Evolutionary conservation across 1,284 basidiomycete genomes (phyloP), one percentile per base, ranked within the genome.

Genomic region (Trichosporon sp.): DNA sequence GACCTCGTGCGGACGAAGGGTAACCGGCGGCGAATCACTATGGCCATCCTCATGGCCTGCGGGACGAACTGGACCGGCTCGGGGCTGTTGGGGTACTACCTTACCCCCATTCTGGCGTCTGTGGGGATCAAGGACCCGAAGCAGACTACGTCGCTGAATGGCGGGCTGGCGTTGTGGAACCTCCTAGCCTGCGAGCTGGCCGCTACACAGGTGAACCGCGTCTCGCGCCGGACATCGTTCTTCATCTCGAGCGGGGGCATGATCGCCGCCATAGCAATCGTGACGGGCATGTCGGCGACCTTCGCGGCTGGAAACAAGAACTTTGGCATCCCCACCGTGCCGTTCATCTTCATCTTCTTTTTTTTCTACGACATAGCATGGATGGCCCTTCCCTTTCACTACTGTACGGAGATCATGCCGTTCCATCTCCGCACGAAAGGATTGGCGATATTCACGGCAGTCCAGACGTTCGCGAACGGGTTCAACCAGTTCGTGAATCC

Each of bases 1-100:
- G 60, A 71, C 14, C 70, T 80, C 52, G 70, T 80, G 68, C 56
- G 56, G 23, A 78, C 73, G n/a, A 69, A 64, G 23, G 79, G 79
- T 0, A 80, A 81, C 68, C 65, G 84, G 60, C 80, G 77, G 49
- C 77, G 85, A 5, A 63, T 85, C 1, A 19, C 29, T 2, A 60
- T 60, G 59, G 33, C 32, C 33, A 19, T 60, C 8, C 46, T 60
- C 33, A 60, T 60, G 59, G 59, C 59, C 0, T 52, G 46, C 9
- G 60, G 60, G 1, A 61, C 60, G 9, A 57, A 56, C 58, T 73
- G 70, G 70, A 64, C 69, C 34, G 71, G 71, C 13, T 71, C 70
- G 29, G 73, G 71, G 25, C 67, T 74, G 25, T 62, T 73, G 40
- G 65, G 69, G 11, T 72, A 72, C 66, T 71, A 72, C 54, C 63